Percentiles rank a stretch among this genome's conserved stretches.
Conservation (phyloP, 805 yeast genomes). For the Candida multigemmis region DNA sequence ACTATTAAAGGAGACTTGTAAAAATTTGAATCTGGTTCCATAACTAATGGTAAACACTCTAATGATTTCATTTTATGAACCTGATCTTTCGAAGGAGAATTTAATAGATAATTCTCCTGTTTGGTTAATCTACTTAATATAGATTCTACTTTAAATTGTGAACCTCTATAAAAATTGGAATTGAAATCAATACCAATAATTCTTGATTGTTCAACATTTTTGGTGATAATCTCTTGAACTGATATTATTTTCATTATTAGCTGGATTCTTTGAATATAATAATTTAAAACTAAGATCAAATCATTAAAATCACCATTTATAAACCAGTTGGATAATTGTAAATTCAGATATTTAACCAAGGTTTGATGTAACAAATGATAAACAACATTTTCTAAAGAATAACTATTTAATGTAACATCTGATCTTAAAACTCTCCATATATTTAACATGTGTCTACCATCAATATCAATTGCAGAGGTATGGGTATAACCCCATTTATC, state of each 20-base stretch:
- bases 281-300: slow-evolving; percentile 31
- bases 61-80: slow-evolving; percentile 80
- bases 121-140: slow-evolving; percentile 67
- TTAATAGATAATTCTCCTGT: slow-evolving; percentile 59
- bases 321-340: slow-evolving; percentile 34
- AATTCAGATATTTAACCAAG: slow-evolving; percentile 52
- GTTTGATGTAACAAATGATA: slow-evolving; percentile 59
- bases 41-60: slow-evolving; percentile 80
- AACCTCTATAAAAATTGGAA: slow-evolving; percentile 83
- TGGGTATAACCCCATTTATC: slow-evolving; percentile 80
- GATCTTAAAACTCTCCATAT: slow-evolving; percentile 70
- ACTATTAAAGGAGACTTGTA: slow-evolving; percentile 88
- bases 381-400: slow-evolving; percentile 69
- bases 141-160: slow-evolving; percentile 91
- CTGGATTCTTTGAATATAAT: slow-evolving; percentile 36
- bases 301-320: slow-evolving; percentile 3
- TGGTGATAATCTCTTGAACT: slow-evolving; percentile 55
- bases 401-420: slow-evolving; percentile 56
- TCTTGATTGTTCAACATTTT: slow-evolving; percentile 76
- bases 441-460: slow-evolving; percentile 80
- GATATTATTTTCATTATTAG: slow-evolving; percentile 40
- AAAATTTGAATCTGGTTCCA: slow-evolving; percentile 84
- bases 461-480: slow-evolving; percentile 56
- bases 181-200: slow-evolving; percentile 83
- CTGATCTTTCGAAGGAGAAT: slow-evolving; percentile 73